phyloP scores from a whole-genome alignment of 768 basidiomycete species.

The Pleurotus cornucopiae region DNA sequence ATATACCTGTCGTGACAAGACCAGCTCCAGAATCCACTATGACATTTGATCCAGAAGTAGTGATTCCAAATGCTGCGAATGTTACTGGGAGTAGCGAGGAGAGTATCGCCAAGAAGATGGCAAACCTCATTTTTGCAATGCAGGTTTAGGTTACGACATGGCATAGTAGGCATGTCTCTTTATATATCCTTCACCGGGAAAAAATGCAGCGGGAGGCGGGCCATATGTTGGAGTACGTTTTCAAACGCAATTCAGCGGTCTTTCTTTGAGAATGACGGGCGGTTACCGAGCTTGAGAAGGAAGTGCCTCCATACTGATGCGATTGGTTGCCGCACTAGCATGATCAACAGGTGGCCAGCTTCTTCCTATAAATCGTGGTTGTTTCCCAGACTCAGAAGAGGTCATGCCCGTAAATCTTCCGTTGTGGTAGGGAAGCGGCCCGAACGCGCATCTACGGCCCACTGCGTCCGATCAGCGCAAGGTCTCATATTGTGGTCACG shows the following conservation, averaged over 20 bases:
- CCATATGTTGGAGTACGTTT: background rate
- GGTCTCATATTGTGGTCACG: too few relatives aligned
- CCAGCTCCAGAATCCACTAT: constrained; percentile 42
- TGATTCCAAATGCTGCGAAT: constrained; percentile 44
- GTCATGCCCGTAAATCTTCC: background rate
- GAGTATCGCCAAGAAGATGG: constrained; percentile 17
- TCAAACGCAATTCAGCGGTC: background rate
- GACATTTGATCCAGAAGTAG: constrained; percentile 34
- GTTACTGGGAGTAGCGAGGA: constrained; percentile 24
- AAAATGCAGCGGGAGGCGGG: background rate
- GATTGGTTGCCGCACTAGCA: background rate
- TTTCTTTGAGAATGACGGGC: constrained; percentile 5
- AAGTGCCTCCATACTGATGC: background rate
- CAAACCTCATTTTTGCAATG: constrained; percentile 16
- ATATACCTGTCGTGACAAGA: constrained; percentile 37
- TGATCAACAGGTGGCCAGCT: background rate
- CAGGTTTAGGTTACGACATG: background rate
- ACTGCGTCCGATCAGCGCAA: too few relatives aligned
- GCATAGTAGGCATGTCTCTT: constrained; percentile 3
- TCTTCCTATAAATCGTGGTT: background rate
- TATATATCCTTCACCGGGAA: background rate
- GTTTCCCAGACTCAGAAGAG: background rate
- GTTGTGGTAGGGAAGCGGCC: background rate
- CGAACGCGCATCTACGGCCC: background rate
- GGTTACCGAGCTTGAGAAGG: background rate